phyloP scores from a whole-genome alignment of 1,139 yeast species.

The Wickerhamiella pararugosa region DNA sequence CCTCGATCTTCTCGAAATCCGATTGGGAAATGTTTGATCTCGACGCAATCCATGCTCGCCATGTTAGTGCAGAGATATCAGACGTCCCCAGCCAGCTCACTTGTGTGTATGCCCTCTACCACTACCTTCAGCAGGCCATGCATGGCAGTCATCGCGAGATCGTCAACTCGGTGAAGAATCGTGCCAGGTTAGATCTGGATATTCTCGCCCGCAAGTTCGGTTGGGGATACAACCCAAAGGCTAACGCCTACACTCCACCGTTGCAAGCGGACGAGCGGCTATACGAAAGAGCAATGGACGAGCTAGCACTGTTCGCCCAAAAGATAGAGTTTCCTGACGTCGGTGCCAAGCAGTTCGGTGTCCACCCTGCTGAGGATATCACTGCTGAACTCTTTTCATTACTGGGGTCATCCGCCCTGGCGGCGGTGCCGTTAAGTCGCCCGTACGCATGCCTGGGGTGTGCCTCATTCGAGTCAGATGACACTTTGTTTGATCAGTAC shows the following conservation, averaged over 20 bases:
- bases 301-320: neutral
- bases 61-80: too few species aligned
- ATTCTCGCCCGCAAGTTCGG: constrained; percentile 1
- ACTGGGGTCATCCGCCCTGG: neutral
- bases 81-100: too few species aligned
- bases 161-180: neutral
- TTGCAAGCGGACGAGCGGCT: neutral
- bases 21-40: too few species aligned
- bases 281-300: neutral
- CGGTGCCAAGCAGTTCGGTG: neutral
- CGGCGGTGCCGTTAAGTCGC: constrained; percentile 1
- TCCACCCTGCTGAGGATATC: too few species aligned
- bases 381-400: too few species aligned
- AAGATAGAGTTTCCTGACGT: neutral
- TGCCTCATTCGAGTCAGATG: constrained; percentile 45
- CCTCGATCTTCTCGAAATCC: too few species aligned
- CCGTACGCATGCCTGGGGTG: constrained; percentile 42
- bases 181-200: neutral
- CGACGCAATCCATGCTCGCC: too few species aligned
- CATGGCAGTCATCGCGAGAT: too few species aligned
- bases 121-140: too few species aligned
- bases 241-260: neutral
- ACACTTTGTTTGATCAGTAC: constrained; percentile 45
- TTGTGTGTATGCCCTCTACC: too few species aligned
- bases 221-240: neutral